Base-by-base conservation (phyloP, 176 grass and related monocot genomes). In the Zea luxurians region DNA sequence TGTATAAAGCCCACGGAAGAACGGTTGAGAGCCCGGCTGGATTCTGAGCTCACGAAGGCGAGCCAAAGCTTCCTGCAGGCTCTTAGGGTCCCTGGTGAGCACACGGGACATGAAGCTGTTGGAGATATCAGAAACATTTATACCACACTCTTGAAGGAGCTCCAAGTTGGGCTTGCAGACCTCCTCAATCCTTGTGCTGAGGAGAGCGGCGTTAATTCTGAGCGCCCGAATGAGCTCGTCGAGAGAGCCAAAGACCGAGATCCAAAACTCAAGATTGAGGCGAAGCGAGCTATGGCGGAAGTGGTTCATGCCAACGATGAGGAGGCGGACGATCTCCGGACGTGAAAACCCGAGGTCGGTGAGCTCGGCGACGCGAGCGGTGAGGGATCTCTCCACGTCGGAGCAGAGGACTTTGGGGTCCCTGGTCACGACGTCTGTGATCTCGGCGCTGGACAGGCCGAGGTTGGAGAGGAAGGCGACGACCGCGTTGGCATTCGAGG, bases 141-240 rank as follows among this genome's bases (percentile, higher is more conserved):
- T 36, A 37, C 82, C 76, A 61, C 73, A 83, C 35, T 65, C 34
- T 2, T 64, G 68, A 2, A 91, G 86, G 45, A 88, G 45, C 20
- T 73, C 76, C 3, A 79, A 60, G 27, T 92, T 92, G 8, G 82
- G 90, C 68, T 71, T 49, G 18, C 83, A 53, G 3, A 77, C 85
- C 37, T 76, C 58, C 12, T 88, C 83, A 4, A 88, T 60, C 69
- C 75, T 48, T n/a, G 44, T 75, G 45, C 53, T 54, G n/a, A 92
- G 74, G 66, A 88, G 68, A 37, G 53, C 47, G 41, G 66, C 18
- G 64, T 82, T 76, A 34, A 50, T 70, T 9, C 45, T 46, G 6
- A 46, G 27, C 13, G 62, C 71, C 73, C 73, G 47, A n/a, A 88
- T 61, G 4, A 91, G 78, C 10, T 50, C 35, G 8, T 83, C 73